Conservation (phyloP, 2,329 filamentous ascomycete genomes). For the Trichoderma sp. region DNA sequence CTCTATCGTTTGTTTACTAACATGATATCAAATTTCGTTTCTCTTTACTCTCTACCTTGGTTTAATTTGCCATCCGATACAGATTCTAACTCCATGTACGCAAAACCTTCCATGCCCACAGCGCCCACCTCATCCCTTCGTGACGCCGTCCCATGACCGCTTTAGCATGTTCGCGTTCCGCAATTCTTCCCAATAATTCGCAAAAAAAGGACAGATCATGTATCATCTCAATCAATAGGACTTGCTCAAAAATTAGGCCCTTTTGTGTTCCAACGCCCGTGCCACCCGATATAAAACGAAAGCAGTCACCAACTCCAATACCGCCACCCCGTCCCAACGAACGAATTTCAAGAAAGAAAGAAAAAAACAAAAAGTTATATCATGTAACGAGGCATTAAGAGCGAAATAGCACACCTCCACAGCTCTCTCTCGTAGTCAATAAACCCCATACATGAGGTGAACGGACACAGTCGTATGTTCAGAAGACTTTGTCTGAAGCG, state of each 20-base stretch:
- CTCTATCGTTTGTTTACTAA: neutral
- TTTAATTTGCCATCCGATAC: constrained; percentile 16
- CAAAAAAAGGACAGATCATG: constrained; percentile 20
- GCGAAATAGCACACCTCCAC: neutral
- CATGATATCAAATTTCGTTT: neutral
- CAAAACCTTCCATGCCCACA: constrained; percentile 9
- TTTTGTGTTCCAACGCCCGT: constrained; percentile 21
- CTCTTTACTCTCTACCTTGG: constrained; percentile 4
- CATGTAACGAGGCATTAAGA: neutral
- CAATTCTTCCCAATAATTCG: constrained; percentile 6
- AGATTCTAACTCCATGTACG: constrained; percentile 18
- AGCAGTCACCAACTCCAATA: constrained; percentile 16
- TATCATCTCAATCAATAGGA: constrained; percentile 17
- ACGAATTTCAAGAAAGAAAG: neutral
- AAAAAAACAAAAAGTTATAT: neutral
- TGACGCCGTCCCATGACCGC: constrained; percentile 9
- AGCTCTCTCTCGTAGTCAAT: neutral
- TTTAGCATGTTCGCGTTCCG: neutral
- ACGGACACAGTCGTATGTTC: neutral
- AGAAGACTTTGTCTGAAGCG: neutral
- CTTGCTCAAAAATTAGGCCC: constrained; percentile 7
- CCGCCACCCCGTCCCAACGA: neutral
- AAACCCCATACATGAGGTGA: neutral
- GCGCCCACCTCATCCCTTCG: constrained; percentile 11
- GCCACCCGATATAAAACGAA: constrained; percentile 8